Evolutionary conservation across 2,329 filamentous ascomycete genomes (phyloP), one percentile per base, ranked within the genome.

Genomic region (Aphanocladium album): DNA sequence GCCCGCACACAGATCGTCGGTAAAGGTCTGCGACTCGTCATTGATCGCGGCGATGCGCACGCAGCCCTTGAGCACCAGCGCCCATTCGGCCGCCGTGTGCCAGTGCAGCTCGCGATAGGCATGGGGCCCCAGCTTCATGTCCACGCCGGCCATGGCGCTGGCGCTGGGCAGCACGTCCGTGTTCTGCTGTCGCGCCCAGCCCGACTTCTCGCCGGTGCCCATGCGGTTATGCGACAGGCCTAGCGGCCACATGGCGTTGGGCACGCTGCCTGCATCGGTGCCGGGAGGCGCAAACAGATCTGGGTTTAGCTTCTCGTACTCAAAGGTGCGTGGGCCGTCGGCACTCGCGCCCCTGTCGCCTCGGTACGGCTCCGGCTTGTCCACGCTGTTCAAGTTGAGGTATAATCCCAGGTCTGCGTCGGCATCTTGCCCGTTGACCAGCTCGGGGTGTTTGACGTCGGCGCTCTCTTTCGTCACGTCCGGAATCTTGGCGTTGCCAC

Each of bases 91-190:
- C 43, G 80, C 77, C 41, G 78, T 82, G 64, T 86, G 83, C 83
- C 82, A 89, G 64, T 89, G 86, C 23, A 88, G 72, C 68, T 88
- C 85, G 21, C 86, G 80, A 63, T 87, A 87, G 0, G 80, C 83
- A 27, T 81, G 72, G 0, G 81, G 77, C n/a, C 76, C 78, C 1
- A 86, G 75, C 45, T 81, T 77, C 83, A 85, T 85, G 64, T 85
- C 79, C 0, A 85, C 83, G 47, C 82, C 83, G 0, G 83, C 82
- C 80, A 85, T 84, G 16, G 70, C 72, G 3, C 71, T 79, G 7
- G 80, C 75, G 0, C 67, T 62, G 2, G 83, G 83, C 61, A 86
- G 74, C 11, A 82, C 79, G 1, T 70, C 70, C 0, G 67, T 71
- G 65, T 84, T 84, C 68, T 84, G 80, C 68, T 84, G 77, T 2